Percentiles rank a stretch among this genome's conserved stretches.
phyloP scores from a whole-genome alignment of 1,139 yeast species.

The Lodderomyces oxycetoniae region DNA sequence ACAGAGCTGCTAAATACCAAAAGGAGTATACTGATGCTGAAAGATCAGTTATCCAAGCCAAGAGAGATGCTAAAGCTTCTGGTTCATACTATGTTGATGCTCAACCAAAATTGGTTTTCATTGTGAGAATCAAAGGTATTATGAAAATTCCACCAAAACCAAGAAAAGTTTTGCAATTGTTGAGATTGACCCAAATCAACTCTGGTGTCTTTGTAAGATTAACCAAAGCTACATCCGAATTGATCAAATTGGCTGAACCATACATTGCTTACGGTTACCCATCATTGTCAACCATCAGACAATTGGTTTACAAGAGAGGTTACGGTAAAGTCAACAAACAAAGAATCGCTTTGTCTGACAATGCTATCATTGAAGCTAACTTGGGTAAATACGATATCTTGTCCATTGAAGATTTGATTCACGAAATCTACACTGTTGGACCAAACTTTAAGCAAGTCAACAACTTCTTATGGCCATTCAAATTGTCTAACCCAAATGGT shows the following conservation, averaged over 20 bases:
- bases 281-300: conserved; percentile 90
- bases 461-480: conserved; percentile 99
- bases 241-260: conserved; percentile 97
- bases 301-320: conserved; percentile 99
- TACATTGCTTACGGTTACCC: conserved; percentile 99
- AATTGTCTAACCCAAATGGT: conserved; percentile 98
- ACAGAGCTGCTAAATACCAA: conserved; percentile 98
- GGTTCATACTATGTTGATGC: conserved; percentile 98
- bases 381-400: conserved; percentile 96
- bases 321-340: conserved; percentile 99
- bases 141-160: conserved; percentile 99
- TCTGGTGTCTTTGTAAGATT: conserved; percentile 97
- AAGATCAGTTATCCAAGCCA: conserved; percentile 86
- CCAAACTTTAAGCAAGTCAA: conserved; percentile 99
- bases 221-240: conserved; percentile 97
- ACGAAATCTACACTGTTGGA: conserved; percentile 98
- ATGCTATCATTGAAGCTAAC: conserved; percentile 86
- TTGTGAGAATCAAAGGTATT: conserved; percentile 99
- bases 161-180: conserved; percentile 97
- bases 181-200: conserved; percentile 97
- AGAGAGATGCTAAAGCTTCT: conserved; percentile 94
- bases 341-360: conserved; percentile 93
- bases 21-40: conserved; percentile 95
- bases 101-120: conserved; percentile 94
- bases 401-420: conserved; percentile 96